phyloP scores from a whole-genome alignment of 305 asterid species.

The Rubia tinctorum region DNA sequence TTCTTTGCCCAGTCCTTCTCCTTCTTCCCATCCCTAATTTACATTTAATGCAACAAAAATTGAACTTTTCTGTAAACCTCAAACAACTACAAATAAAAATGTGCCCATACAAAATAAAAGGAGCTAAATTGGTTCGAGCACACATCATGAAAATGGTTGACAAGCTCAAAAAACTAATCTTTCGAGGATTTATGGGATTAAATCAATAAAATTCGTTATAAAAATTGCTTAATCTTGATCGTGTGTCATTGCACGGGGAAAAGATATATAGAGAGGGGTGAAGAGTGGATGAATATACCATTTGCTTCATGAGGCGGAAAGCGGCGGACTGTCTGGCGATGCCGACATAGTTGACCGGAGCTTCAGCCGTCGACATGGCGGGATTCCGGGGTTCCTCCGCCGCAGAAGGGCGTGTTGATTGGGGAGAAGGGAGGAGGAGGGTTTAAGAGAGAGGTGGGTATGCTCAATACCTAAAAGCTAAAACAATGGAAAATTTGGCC shows the following conservation, averaged over 20 bases:
- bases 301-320: conserved; percentile 98
- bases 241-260: background rate
- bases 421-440: background rate
- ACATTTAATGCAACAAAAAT: conserved; percentile 6
- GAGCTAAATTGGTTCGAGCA: background rate
- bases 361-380: conserved; percentile 81
- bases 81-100: background rate
- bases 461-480: conserved; percentile 5
- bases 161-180: background rate
- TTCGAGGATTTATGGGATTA: background rate
- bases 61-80: background rate
- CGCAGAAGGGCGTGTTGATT: background rate
- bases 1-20: conserved; percentile 96
- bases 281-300: conserved; percentile 40
- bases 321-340: conserved; percentile 87
- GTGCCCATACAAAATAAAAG: background rate
- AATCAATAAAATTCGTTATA: background rate
- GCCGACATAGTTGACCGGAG: conserved; percentile 86
- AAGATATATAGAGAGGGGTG: background rate
- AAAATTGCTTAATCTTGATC: background rate
- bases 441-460: background rate
- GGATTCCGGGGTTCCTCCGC: conserved; percentile 5
- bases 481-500: background rate
- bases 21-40: conserved; percentile 98
- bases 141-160: background rate